Evolutionary conservation across 805 yeast species (phyloP), one percentile per base, ranked within the genome.

Genomic region (Yamadazyma akitaensis): DNA sequence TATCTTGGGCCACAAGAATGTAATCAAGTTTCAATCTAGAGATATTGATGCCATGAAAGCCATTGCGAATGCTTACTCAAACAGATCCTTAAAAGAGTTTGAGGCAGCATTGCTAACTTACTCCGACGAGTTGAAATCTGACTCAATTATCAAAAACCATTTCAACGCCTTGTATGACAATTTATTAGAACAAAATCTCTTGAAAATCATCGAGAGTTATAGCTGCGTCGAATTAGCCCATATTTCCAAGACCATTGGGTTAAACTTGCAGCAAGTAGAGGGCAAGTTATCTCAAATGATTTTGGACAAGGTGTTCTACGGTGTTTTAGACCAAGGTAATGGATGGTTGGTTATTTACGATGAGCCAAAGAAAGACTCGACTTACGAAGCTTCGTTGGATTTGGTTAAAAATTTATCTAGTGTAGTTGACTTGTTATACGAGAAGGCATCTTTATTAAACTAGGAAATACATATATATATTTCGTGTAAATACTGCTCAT

Each of bases 41-140:
- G 96, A 88, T 44, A 85, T 94, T 51, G 98, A 94, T 58, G 97
- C 98, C 14, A 91, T 94, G 96, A 88, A 85, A 64, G 86, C 96
- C 2, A 88, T 94, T 52, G 86, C 98, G 1, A 76, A 82, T 32
- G 97, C 98, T 4, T 91, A 91, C 63, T 78, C 88, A 28, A 84
- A 92, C 65, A 84, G 97, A 68, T 87, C 96, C 5, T 77, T 94
- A 62, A 82, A 86, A 62, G 97, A 92, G 54, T 90, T 94, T 59
- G 97, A 95, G 67, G 71, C 77, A n/a, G 85, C 95, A 13, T 73
- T 94, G 55, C 75, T 80, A 48, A 73, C 80, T 13, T 91, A 86
- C 67, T 76, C 81, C 8, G 65, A 69, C 25, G 97, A 91, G 65
- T 77, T 94, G 52, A 84, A 90, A 49, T 78, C 86, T 11, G 99